A percentile compares a stretch with the other conserved stretches of the same genome.
Evolutionary conservation across 345 rosid species (phyloP).

Genomic region (Mercurialis annua): DNA sequence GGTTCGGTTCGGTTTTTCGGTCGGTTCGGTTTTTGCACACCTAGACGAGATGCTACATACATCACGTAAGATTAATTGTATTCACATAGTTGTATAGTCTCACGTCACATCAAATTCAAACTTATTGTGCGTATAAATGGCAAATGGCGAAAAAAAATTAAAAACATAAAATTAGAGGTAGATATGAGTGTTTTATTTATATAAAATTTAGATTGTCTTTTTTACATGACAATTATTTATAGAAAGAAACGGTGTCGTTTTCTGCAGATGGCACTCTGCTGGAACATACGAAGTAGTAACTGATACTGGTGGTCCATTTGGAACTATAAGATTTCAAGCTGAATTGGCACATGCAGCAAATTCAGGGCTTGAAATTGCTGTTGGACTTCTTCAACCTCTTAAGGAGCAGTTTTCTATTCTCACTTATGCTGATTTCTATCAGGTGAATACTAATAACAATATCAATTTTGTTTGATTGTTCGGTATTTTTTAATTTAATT

Average conservation of each 20-base stretch:
- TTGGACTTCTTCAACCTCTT: slow-evolving; percentile 81
- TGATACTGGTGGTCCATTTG: slow-evolving; percentile 90
- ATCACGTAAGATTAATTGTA: too few relatives aligned
- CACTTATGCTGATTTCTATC: slow-evolving; percentile 74
- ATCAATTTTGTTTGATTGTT: too few relatives aligned
- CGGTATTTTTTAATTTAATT: background rate
- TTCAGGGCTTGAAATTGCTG: slow-evolving; percentile 77
- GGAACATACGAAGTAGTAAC: slow-evolving; percentile 81
- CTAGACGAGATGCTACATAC: too few relatives aligned
- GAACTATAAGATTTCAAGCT: slow-evolving; percentile 64
- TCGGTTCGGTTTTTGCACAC: too few relatives aligned
- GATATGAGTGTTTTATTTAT: too few relatives aligned
- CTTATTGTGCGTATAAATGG: too few relatives aligned
- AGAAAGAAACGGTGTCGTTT: background rate
- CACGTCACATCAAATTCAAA: too few relatives aligned
- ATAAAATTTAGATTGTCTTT: too few relatives aligned
- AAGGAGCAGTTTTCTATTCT: slow-evolving; percentile 73
- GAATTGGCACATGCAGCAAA: slow-evolving; percentile 86
- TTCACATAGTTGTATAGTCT: too few relatives aligned
- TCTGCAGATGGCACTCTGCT: slow-evolving; percentile 97
- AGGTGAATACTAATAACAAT: slow-evolving; percentile 48
- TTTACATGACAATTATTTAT: background rate
- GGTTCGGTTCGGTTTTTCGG: too few relatives aligned
- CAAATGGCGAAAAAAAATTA: too few relatives aligned
- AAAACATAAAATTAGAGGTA: too few relatives aligned